Conservation (phyloP, 1,284 basidiomycete genomes). For the Boletus semigastroideus region DNA sequence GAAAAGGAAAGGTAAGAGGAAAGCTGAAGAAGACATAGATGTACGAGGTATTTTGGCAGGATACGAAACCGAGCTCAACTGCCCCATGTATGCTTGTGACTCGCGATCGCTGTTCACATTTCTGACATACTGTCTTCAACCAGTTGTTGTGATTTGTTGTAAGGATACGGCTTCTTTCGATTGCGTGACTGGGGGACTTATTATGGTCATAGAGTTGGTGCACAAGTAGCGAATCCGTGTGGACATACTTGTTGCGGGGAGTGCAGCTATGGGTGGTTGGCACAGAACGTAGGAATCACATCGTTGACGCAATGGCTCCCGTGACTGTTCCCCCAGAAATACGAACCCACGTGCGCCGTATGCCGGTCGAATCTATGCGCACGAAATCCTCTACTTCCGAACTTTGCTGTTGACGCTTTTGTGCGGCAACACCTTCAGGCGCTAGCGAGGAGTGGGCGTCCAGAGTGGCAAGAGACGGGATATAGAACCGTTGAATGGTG, state of each 20-base stretch:
- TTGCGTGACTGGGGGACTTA: slow-evolving; percentile 1
- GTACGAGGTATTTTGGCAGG: slow-evolving; percentile 32
- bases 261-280: slow-evolving; percentile 51
- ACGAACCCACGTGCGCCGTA: slow-evolving; percentile 42
- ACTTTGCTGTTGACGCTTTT: slow-evolving; percentile 50
- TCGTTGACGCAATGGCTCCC: background rate
- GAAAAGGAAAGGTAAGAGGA: slow-evolving; percentile 29
- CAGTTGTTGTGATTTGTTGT: slow-evolving; percentile 60
- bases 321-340: slow-evolving; percentile 29
- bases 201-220: slow-evolving; percentile 39
- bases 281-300: slow-evolving; percentile 37
- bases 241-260: slow-evolving; percentile 57
- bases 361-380: slow-evolving; percentile 44
- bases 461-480: slow-evolving; percentile 48
- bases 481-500: slow-evolving; percentile 44
- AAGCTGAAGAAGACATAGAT: slow-evolving; percentile 9
- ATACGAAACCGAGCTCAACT: slow-evolving; percentile 53
- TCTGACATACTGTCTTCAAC: slow-evolving; percentile 7
- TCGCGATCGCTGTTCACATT: background rate
- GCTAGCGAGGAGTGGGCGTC: slow-evolving; percentile 38
- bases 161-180: slow-evolving; percentile 20
- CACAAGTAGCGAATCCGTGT: slow-evolving; percentile 56
- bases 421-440: slow-evolving; percentile 48
- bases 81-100: slow-evolving; percentile 49
- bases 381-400: slow-evolving; percentile 47